Conservation (phyloP, 192 early-diverging fungal genomes). For the Allomyces macrogynus region DNA sequence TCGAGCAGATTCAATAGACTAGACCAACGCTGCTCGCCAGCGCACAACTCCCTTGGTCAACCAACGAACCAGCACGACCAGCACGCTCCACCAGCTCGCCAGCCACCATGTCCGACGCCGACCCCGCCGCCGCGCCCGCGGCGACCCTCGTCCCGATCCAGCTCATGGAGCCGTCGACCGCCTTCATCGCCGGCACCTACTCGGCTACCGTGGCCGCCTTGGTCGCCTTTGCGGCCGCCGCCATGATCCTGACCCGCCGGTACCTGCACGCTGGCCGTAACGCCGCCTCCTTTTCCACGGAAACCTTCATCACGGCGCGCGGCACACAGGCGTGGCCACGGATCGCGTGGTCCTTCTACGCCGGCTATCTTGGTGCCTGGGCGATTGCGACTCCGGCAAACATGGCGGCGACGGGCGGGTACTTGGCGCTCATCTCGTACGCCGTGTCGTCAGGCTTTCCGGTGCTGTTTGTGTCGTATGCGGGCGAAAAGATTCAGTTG, state of each 20-base stretch:
- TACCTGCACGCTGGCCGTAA: neutral
- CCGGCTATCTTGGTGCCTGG: slow-evolving; percentile 19
- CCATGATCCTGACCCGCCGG: neutral
- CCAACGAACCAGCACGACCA: too few relatives aligned
- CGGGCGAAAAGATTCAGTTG: neutral
- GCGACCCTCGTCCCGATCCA: neutral
- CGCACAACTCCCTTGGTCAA: too few relatives aligned
- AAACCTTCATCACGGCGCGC: slow-evolving; percentile 26
- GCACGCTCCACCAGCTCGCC: too few relatives aligned
- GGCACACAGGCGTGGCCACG: slow-evolving; percentile 10
- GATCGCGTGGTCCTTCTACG: slow-evolving; percentile 19
- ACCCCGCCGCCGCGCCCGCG: neutral
- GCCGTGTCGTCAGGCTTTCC: neutral
- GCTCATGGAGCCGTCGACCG: neutral
- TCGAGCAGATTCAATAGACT: too few relatives aligned
- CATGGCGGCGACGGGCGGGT: neutral
- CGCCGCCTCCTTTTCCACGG: neutral
- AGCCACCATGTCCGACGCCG: neutral
- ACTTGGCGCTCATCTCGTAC: neutral
- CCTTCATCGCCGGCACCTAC: neutral
- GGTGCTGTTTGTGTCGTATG: neutral
- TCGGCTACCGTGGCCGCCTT: neutral
- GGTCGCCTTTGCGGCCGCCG: neutral
- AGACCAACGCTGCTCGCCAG: too few relatives aligned
- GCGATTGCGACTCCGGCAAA: slow-evolving; percentile 1